Conservation (phyloP, 768 basidiomycete species). For the Dentipellis fragilis region DNA sequence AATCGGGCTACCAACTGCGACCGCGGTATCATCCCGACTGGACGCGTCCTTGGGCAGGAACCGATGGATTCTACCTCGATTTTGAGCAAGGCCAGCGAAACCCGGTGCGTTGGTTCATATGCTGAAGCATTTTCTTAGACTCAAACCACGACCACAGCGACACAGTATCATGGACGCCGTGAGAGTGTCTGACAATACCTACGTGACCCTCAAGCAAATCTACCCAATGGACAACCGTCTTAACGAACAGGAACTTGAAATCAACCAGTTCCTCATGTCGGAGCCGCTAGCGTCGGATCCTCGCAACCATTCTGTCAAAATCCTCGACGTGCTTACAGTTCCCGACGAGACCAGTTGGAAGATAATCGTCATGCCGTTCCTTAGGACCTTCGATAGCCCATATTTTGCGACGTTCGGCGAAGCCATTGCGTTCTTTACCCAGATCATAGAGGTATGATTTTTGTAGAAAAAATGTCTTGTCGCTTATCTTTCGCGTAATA, state of each 20-base stretch:
- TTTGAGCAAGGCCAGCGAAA: slow-evolving; percentile 4
- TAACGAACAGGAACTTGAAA: slow-evolving; percentile 6
- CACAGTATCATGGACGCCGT: slow-evolving; percentile 11
- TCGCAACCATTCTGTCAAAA: slow-evolving; percentile 15
- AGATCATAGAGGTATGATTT: slow-evolving; percentile 15
- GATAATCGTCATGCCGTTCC: slow-evolving; percentile 15
- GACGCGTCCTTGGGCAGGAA: slow-evolving; percentile 5
- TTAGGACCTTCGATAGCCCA: slow-evolving; percentile 14
- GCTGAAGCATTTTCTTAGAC: too few relatives aligned
- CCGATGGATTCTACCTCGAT: background rate
- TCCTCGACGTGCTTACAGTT: slow-evolving; percentile 13
- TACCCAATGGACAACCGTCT: background rate
- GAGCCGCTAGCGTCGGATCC: slow-evolving; percentile 6
- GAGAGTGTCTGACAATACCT: slow-evolving; percentile 9
- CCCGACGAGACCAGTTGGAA: slow-evolving; percentile 6
- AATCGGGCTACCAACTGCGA: slow-evolving; percentile 6
- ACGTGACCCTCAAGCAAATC: slow-evolving; percentile 15
- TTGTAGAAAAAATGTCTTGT: background rate
- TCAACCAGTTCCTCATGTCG: slow-evolving; percentile 5
- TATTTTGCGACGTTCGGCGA: slow-evolving; percentile 18
- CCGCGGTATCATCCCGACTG: slow-evolving; percentile 8
- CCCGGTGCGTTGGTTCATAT: background rate
- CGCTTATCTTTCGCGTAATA: background rate
- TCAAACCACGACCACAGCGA: background rate
- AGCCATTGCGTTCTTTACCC: slow-evolving; percentile 15